Base-by-base conservation (phyloP, 1,139 yeast genomes). In the Kluyveromyces sp. region DNA sequence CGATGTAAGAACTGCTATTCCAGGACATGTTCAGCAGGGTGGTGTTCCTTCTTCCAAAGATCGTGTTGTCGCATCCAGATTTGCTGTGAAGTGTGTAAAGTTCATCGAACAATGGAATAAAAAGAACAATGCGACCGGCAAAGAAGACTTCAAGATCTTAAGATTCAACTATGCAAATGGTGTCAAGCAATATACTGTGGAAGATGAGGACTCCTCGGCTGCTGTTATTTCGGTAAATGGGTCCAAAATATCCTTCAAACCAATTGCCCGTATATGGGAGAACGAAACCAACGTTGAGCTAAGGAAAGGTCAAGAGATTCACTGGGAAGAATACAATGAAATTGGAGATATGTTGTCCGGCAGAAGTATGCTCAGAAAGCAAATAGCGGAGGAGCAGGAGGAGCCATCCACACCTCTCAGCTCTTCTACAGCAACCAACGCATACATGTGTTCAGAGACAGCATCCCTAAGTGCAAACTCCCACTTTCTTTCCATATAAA, bases 1-100 rank as follows among this genome's bases (percentile, higher is more conserved):
- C 60, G 96, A 89, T 58, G 85, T 94, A 16, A 83, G 95, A 65
- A 88, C 95, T 3, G 98, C 98, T 13, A 81, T 89, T 44, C 98
- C 98, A 11, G 98, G 98, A 25, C 98, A 92, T 61, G 94, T 88
- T 43, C 98, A 92, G 71, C 98, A 92, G 67, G 98, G 98, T 65
- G 95, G 94, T 47, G 77, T 80, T 43, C 98, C 98, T 33, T 84
- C 96, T 3, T 87, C 97, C 6, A 85, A 88, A 66, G 98, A 92
- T 65, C 80, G 97, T 67, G 84, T 89, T 17, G 77, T 92, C 50
- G 96, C 95, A 13, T 83, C 94, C 12, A 77, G 97, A 63, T 82
- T 83, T 64, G 95, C 96, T 3, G 81, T 89, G 52, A 82, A 79
- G 64, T 87, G 96, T 45, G 81, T 88, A 42, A 84, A 85, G 61